Evolutionary conservation across 176 grass and related monocot species (phyloP).

Genomic region (Pontederia crassipes): DNA sequence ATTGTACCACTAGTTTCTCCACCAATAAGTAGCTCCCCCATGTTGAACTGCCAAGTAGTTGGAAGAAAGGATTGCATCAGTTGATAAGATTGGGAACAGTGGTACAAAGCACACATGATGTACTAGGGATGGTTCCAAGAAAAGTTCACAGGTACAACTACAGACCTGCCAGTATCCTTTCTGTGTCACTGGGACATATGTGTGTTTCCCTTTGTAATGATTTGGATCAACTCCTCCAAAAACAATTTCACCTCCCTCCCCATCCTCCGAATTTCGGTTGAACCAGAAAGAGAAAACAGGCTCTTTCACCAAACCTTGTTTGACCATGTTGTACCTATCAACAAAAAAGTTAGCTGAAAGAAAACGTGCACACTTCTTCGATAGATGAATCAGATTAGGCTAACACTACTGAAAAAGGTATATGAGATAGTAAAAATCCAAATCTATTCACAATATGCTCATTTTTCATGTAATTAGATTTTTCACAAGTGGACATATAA

Average conservation of each 20-base stretch:
- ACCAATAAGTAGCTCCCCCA: conserved; percentile 69
- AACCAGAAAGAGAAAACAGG: conserved; percentile 91
- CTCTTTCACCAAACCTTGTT: conserved; percentile 42
- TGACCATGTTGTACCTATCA: conserved; percentile 48
- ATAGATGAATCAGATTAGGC: no score
- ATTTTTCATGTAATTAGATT: no score
- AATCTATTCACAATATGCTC: no score
- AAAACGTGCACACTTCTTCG: no score
- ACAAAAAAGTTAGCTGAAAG: not conserved
- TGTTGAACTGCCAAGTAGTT: conserved; percentile 45
- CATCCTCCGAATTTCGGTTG: conserved; percentile 45
- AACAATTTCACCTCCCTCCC: conserved; percentile 78
- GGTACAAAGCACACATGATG: conserved; percentile 3
- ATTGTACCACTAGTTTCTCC: conserved; percentile 41
- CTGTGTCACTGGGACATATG: conserved; percentile 58
- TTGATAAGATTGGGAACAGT: conserved; percentile 6
- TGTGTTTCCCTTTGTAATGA: conserved; percentile 61
- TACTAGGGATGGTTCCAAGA: not conserved
- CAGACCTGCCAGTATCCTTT: conserved; percentile 82
- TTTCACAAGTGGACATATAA: no score
- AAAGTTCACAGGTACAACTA: not conserved
- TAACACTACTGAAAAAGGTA: no score
- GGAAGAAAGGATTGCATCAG: not conserved
- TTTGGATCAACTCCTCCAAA: conserved; percentile 74
- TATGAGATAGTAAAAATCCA: no score